Evolutionary conservation across 2,329 filamentous ascomycete genomes (phyloP), one percentile per base, ranked within the genome.

Genomic region (Ceratocystis huliohia): DNA sequence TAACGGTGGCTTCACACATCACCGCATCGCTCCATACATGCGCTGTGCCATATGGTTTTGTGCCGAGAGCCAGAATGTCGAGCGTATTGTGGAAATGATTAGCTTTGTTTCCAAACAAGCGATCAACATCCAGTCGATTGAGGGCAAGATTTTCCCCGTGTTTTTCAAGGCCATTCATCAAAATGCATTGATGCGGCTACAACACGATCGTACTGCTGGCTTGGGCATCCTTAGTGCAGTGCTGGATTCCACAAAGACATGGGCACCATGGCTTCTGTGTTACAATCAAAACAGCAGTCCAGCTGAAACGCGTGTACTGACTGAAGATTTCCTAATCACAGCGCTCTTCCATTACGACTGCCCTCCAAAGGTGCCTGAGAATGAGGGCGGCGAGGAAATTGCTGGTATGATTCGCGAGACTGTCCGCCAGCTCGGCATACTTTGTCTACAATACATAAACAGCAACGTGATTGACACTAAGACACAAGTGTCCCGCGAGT

Each of bases 1-100:
- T 61, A 79, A 78, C 20, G 79, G 81, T 13, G 78, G 80, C 17
- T 75, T 80, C 2, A 76, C 77, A 2, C 73, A 77, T 7, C 74
- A 76, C 20, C 76, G 77, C 41, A 76, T 82, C 69, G 76, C 78
- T 17, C 81, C 84, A 1, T 88, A 81, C 70, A 76, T 89, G 20
- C 79, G 81, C n/a, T 81, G 80, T 17, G 81, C 82, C 2, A 72
- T 79, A 41, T 72, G 78, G 0, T 88, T 86, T 70, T 81, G 84
- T 44, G 74, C 76, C 50, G 69, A 72, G 62, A 80, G 77, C 30
- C 71, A 72, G 25, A 73, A 75, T 2, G 50, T 72, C 1, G 71
- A 73, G 0, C 70, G 73, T 56, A 74, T 79, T 1, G 70, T 74
- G 37, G 71, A 70, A 2, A 74, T 84, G 56, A 74, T 81, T 28